Base-by-base conservation (phyloP, 1,284 basidiomycete species). In the Chalciporus sp. region DNA sequence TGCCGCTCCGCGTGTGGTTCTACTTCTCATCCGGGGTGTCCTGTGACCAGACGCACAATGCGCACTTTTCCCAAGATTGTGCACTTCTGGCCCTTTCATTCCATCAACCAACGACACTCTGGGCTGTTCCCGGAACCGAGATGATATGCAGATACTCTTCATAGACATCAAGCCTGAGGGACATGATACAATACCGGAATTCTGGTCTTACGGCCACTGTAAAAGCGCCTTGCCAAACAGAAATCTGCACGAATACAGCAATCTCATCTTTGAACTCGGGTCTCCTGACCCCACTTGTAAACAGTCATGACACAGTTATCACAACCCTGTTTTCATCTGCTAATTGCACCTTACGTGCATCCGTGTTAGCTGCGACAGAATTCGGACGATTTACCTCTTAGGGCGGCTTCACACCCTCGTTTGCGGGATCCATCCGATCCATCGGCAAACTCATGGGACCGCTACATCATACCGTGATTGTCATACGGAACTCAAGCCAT, bases 211-310 rank as follows among this genome's bases (percentile, higher is more conserved):
- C n/a, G 17, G 7, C 1, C n/a, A 17, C 17, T 8, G 35, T 17
- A 17, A 23, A 23, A 23, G 6, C 23, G 35, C 9, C n/a, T 17
- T n/a, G 35, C 31, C 31, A 33, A 14, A 3, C 31, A 14, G 31
- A 33, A 6, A 20, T 23, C n/a, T n/a, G 50, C 43, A 23, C 39
- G 10, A 41, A 26, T 26, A 19, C 20, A 44, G 37, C 20, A 26
- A 17, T 23, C 16, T 42, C 20, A 12, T 39, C 53, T 26, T 26
- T 14, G 11, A 5, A 43, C 19, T 40, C 11, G n/a, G 20, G 46
- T 42, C 42, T 37, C 42, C 27, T 49, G 49, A 48, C 26, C 39
- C 20, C 33, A 29, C 41, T 28, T 56, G 56, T 59, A 49, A 61
- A 26, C 19, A 1, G 26, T 33, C 19, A 47, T 49, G 49, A 54